Base-by-base conservation (phyloP, 106 monocot species). In the Allium fistulosum region DNA sequence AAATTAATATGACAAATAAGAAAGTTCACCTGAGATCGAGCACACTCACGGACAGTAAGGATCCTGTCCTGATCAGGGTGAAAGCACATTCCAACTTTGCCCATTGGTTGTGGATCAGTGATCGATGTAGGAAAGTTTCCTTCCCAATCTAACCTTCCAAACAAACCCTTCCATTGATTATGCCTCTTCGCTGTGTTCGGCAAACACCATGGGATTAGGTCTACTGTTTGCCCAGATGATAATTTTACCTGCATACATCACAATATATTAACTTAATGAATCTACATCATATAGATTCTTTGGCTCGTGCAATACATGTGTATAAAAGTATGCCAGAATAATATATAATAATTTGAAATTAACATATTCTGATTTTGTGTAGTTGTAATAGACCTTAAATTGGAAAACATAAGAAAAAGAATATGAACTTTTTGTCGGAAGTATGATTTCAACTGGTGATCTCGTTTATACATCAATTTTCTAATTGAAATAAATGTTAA, bases 81-180 rank as follows among this genome's bases (percentile, higher is more conserved):
- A 56, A 99, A 99, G 76, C 99, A 99, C 99, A 99, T 93, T 46
- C 93, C 99, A 5, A 99, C 99, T 68, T 99, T 99, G 3, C 93
- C 99, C 99, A 99, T 99, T 9, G 99, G 99, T 69, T 99, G 99
- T 48, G 99, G 93, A 71, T 99, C 99, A 10, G 99, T 99, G 26
- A 99, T 93, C 53, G 99, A 93, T 16, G 99, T 99, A 52, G 99
- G 99, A 66, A 99, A 99, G 69, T 99, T 99, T 7, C 99, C 99
- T 72, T 93, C 93, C 99, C 99, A 99, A 46, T 93, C 85, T 48
- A 93, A 67, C 80, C 88, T 88, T 8, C 88, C 83, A 72, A 78
- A 93, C 3, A 88, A 72, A 58, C 87, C 99, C 77, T 99, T 99
- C 99, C 99, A 93, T 52, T 99, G 99, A 57, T 99, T 99, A 72